Evolutionary conservation across 2,329 filamentous ascomycete genomes (phyloP).

Genomic region (Bipolaris cookei): DNA sequence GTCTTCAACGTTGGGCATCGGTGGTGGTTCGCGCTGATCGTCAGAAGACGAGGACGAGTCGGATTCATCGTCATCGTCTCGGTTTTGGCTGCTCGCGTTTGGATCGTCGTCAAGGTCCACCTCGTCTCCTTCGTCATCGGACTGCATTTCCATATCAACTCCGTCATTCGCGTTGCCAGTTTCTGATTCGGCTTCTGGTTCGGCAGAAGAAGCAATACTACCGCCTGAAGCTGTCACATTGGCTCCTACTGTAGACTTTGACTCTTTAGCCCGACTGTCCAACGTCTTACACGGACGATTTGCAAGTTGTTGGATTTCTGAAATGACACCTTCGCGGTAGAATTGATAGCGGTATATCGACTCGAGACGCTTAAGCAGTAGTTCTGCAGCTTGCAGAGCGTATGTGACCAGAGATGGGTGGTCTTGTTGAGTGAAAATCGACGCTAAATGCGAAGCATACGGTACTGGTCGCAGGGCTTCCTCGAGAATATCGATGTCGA

Average conservation of each 20-base stretch:
- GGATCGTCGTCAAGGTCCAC: slow-evolving; percentile 61
- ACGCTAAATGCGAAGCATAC: slow-evolving; percentile 93
- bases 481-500: slow-evolving; percentile 83
- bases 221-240: slow-evolving; percentile 33
- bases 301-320: slow-evolving; percentile 84
- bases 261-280: slow-evolving; percentile 37
- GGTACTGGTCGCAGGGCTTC: slow-evolving; percentile 87
- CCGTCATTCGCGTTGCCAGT: slow-evolving; percentile 63
- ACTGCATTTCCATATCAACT: slow-evolving; percentile 59
- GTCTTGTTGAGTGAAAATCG: slow-evolving; percentile 94
- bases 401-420: slow-evolving; percentile 85
- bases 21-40: slow-evolving; percentile 28
- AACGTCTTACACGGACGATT: slow-evolving; percentile 51
- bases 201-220: slow-evolving; percentile 31
- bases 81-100: slow-evolving; percentile 65
- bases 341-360: slow-evolving; percentile 94
- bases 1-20: slow-evolving; percentile 65
- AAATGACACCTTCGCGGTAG: slow-evolving; percentile 93
- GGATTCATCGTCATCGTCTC: slow-evolving; percentile 67
- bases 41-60: slow-evolving; percentile 64
- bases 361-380: slow-evolving; percentile 83
- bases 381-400: slow-evolving; percentile 85
- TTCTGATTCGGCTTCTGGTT: slow-evolving; percentile 51
- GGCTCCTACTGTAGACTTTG: slow-evolving; percentile 33
- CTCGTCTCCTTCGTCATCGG: slow-evolving; percentile 60